A percentile compares a stretch with the other conserved stretches of the same genome.
Conservation (phyloP, 441 rosid genomes). For the Melastoma candidum region DNA sequence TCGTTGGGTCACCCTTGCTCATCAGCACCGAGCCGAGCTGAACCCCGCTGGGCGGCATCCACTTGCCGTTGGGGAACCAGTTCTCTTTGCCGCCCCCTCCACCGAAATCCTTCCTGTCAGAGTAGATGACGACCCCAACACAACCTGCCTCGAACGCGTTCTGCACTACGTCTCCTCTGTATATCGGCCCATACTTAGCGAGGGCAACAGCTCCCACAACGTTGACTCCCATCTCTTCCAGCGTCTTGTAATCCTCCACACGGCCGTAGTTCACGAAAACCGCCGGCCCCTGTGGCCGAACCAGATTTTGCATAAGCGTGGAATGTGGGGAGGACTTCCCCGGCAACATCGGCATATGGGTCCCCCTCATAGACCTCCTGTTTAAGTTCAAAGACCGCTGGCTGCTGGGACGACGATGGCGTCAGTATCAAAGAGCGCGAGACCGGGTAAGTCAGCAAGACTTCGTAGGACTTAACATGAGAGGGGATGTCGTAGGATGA, state of each 20-base stretch:
- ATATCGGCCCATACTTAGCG: constrained; percentile 62
- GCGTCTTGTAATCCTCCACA: constrained; percentile 43
- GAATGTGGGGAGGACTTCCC: constrained; percentile 47
- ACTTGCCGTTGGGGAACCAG: constrained; percentile 56
- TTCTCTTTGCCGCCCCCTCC: constrained; percentile 33
- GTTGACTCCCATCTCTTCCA: constrained; percentile 41
- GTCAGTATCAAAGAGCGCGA: constrained; percentile 46
- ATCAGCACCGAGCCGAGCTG: constrained; percentile 66
- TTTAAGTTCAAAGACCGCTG: constrained; percentile 28
- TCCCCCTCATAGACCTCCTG: constrained; percentile 51
- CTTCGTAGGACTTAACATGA: constrained; percentile 39
- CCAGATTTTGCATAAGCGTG: constrained; percentile 81
- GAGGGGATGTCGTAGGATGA: constrained; percentile 32
- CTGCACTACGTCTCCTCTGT: constrained; percentile 65
- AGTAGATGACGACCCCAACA: constrained; percentile 33
- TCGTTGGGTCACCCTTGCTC: constrained; percentile 64
- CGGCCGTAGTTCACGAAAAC: constrained; percentile 66
- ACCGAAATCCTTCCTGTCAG: constrained; percentile 66
- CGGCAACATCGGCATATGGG: constrained; percentile 44
- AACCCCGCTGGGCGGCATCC: constrained; percentile 89
- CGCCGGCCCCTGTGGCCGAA: constrained; percentile 35
- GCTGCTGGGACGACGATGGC: constrained; percentile 15
- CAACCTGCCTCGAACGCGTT: constrained; percentile 54
- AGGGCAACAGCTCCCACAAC: constrained; percentile 41
- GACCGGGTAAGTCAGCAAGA: constrained; percentile 55